Conservation (phyloP, 2,329 filamentous ascomycete genomes). For the Alternaria burnsii region DNA sequence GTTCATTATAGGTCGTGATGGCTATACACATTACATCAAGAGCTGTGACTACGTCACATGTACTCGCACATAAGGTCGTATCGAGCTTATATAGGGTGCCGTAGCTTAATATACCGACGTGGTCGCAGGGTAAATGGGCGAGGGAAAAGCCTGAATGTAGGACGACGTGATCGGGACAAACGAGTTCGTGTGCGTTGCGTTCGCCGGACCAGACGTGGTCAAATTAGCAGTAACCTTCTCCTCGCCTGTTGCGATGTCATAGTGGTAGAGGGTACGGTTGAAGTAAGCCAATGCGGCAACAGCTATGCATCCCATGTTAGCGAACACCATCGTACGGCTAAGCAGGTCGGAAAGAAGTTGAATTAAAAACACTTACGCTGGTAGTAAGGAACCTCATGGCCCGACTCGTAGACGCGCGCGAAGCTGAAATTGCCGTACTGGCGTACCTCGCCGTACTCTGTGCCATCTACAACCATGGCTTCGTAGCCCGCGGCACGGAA, state of each 20-base stretch:
- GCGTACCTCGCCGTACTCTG: constrained; percentile 53
- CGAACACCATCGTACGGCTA: background rate
- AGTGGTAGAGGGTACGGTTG: constrained; percentile 49
- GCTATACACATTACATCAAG: background rate
- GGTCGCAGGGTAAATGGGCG: constrained; percentile 26
- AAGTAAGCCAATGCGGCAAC: constrained; percentile 49
- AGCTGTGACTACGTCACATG: background rate
- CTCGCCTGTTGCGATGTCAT: constrained; percentile 49
- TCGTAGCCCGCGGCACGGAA: constrained; percentile 41
- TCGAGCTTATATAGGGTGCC: background rate
- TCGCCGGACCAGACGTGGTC: constrained; percentile 43
- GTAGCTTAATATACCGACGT: constrained; percentile 14
- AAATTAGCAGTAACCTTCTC: constrained; percentile 46
- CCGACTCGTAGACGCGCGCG: constrained; percentile 50
- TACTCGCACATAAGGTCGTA: background rate
- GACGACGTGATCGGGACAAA: constrained; percentile 45
- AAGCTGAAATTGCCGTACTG: constrained; percentile 55
- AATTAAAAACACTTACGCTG: constrained; percentile 37
- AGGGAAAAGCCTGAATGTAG: constrained; percentile 13
- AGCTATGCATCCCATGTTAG: constrained; percentile 7
- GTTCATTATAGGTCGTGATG: background rate
- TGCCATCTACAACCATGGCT: constrained; percentile 48
- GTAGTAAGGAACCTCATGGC: constrained; percentile 55
- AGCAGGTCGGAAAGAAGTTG: background rate
- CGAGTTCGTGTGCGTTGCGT: constrained; percentile 52